Conservation (phyloP, 1,284 basidiomycete species). For the Cutaneotrichosporon mucoides region DNA sequence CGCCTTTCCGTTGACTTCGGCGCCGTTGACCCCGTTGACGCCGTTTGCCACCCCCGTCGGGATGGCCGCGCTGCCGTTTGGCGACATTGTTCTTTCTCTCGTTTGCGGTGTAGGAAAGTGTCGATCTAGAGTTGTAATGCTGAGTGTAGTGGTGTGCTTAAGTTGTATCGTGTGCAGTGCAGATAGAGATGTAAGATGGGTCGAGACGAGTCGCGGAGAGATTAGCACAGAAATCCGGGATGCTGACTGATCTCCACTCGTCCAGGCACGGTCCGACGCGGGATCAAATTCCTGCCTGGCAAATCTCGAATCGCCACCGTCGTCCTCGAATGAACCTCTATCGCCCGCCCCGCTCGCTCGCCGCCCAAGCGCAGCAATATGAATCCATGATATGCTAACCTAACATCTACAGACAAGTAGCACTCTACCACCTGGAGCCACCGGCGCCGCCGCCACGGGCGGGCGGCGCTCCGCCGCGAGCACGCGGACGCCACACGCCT, state of each 20-base stretch:
- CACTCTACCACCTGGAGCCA: constrained; percentile 5
- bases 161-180: too few species aligned
- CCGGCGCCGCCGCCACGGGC: neutral
- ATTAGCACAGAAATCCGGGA: neutral
- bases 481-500: constrained; percentile 1
- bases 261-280: neutral
- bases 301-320: too few species aligned
- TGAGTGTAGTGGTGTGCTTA: too few species aligned
- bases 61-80: neutral
- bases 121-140: too few species aligned
- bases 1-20: neutral
- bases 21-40: neutral
- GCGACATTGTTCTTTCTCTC: neutral
- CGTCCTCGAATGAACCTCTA: too few species aligned
- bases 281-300: neutral
- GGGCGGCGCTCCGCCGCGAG: constrained; percentile 56
- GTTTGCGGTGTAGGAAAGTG: too few species aligned
- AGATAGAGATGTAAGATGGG: neutral
- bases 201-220: neutral
- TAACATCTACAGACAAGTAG: constrained; percentile 1
- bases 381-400: neutral
- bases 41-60: neutral
- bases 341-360: neutral
- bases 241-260: neutral
- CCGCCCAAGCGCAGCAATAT: neutral